These are phyloP conservation scores for Linnemannia hyalina DNA, from an alignment of 192 early-diverging fungal species.

Conservation along the genomic window DNA sequence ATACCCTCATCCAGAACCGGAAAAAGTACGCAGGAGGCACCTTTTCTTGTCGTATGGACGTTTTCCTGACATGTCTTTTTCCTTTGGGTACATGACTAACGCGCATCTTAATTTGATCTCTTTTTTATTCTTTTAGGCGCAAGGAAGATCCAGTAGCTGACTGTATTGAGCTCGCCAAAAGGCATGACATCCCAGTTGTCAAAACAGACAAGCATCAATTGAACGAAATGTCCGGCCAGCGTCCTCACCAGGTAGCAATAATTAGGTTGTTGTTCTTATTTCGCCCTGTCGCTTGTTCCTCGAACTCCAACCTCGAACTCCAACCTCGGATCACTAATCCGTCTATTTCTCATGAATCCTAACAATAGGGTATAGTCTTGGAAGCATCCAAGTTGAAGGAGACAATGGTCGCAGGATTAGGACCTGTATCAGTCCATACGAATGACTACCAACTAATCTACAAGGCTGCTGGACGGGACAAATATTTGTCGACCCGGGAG, in stretches of 20 bases:
- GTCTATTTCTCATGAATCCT: neutral
- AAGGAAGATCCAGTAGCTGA: conserved; percentile 34
- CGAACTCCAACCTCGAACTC: neutral
- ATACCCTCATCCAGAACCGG: conserved; percentile 27
- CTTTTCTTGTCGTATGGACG: neutral
- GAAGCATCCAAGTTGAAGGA: conserved; percentile 50
- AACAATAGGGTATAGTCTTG: conserved; percentile 62
- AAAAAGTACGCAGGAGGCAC: conserved; percentile 28
- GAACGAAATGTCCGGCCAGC: conserved; percentile 60
- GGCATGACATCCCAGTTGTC: conserved; percentile 26
- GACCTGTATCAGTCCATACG: conserved; percentile 8
- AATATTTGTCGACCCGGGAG: conserved; percentile 3
- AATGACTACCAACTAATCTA: conserved; percentile 9
- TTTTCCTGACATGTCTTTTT: neutral
- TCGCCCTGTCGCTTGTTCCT: neutral
- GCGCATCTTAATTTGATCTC: neutral
- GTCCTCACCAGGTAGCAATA: conserved; percentile 65
- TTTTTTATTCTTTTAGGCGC: neutral
- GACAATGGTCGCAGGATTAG: conserved; percentile 11
- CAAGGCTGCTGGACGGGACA: neutral
- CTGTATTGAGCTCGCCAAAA: conserved; percentile 25
- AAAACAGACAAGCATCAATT: conserved; percentile 58
- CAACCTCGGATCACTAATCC: neutral
- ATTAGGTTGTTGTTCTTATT: neutral
- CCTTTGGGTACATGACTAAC: neutral